Percentiles rank a stretch among this genome's conserved stretches.
These are phyloP conservation scores for Ailanthus altissimus DNA, from an alignment of 345 rosid genomes.

Conservation along the genomic window DNA sequence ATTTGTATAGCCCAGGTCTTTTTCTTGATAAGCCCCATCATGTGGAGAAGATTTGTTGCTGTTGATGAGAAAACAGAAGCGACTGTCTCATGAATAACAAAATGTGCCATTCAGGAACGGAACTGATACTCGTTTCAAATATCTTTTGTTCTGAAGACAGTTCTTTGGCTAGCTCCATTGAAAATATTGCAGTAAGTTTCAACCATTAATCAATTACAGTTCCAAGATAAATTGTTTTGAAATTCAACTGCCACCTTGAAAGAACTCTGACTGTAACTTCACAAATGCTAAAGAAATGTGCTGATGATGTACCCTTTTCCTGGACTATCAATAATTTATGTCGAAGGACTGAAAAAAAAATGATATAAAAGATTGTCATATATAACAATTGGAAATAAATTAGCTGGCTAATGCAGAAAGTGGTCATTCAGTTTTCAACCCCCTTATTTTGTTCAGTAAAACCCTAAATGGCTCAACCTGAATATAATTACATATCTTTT, in stretches of 20 bases:
- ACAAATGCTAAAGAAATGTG: too few species aligned
- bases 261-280: too few species aligned
- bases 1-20: slow-evolving; percentile 10
- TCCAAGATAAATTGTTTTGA: too few species aligned
- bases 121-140: not conserved
- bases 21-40: too few species aligned
- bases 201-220: not conserved
- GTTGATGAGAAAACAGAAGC: not conserved
- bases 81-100: not conserved
- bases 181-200: not conserved
- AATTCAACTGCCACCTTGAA: not conserved
- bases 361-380: too few species aligned
- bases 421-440: too few species aligned
- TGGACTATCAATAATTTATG: too few species aligned
- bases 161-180: not conserved
- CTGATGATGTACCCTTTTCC: too few species aligned
- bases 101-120: not conserved
- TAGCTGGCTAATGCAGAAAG: not conserved
- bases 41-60: slow-evolving; percentile 1
- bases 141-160: not conserved
- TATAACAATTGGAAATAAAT: not conserved
- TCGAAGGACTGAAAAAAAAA: too few species aligned
- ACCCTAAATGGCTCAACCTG: not conserved
- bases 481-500: too few species aligned
- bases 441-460: too few species aligned